Conservation (phyloP, 1,284 basidiomycete species). For the Entoloma clypeatum region DNA sequence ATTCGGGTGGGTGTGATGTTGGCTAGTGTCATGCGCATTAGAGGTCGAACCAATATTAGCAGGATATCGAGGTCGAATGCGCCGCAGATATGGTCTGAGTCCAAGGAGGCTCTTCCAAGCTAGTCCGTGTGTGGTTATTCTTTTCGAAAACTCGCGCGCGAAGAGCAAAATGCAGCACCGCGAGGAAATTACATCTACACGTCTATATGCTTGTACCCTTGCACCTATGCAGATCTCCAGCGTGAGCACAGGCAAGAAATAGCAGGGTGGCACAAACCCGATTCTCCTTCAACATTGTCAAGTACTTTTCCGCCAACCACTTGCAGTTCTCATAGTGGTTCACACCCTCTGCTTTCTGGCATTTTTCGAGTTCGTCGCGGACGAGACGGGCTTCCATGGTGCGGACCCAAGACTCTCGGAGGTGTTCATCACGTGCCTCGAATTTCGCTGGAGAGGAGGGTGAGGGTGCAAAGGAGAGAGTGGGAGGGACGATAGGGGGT, state of each 20-base stretch:
- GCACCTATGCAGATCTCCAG: conserved; percentile 27
- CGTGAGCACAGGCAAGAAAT: not conserved
- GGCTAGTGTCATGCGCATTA: too few species aligned
- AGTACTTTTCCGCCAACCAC: conserved; percentile 83
- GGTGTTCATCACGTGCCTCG: conserved; percentile 68
- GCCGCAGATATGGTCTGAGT: too few species aligned
- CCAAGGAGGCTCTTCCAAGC: too few species aligned
- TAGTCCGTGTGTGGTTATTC: too few species aligned
- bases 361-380: conserved; percentile 87
- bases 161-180: too few species aligned
- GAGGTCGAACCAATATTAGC: too few species aligned
- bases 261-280: conserved; percentile 56
- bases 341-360: conserved; percentile 88
- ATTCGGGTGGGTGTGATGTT: too few species aligned
- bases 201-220: conserved; percentile 42
- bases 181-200: too few species aligned
- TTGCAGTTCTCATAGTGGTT: conserved; percentile 90
- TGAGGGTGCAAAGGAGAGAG: conserved; percentile 1
- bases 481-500: conserved; percentile 4
- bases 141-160: too few species aligned
- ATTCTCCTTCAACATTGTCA: conserved; percentile 78
- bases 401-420: conserved; percentile 93
- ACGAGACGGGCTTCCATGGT: conserved; percentile 93
- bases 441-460: conserved; percentile 45
- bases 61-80: too few species aligned